Percentiles rank a stretch among this genome's conserved stretches.
These are phyloP conservation scores for Suhomyces chickasaworum DNA, from an alignment of 1,139 yeast species.

Conservation along the genomic window DNA sequence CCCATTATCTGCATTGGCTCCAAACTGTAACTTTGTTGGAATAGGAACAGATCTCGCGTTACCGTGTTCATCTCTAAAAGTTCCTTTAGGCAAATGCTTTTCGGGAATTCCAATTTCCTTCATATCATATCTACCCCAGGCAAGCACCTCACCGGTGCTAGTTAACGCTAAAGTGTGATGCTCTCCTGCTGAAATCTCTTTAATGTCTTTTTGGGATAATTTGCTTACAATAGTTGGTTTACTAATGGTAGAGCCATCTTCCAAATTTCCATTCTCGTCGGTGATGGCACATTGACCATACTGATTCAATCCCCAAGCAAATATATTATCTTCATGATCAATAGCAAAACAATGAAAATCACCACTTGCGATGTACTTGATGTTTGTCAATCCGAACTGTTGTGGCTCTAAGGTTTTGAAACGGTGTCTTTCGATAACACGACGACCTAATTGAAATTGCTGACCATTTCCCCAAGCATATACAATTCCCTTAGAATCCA, in stretches of 20 bases:
- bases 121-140: conserved; percentile 94
- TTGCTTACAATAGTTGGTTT: conserved; percentile 71
- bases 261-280: conserved; percentile 49
- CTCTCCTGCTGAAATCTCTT: conserved; percentile 84
- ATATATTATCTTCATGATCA: conserved; percentile 67
- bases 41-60: conserved; percentile 84
- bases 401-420: conserved; percentile 71
- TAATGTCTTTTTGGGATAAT: conserved; percentile 58
- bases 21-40: conserved; percentile 64
- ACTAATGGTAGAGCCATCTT: conserved; percentile 80
- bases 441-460: conserved; percentile 87
- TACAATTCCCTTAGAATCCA: conserved; percentile 83
- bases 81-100: conserved; percentile 60
- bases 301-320: conserved; percentile 94
- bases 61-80: conserved; percentile 78
- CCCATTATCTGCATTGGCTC: conserved; percentile 23
- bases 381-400: conserved; percentile 74
- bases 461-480: conserved; percentile 98
- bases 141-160: conserved; percentile 66
- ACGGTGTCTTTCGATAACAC: conserved; percentile 74
- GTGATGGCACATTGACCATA: conserved; percentile 94
- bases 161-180: conserved; percentile 86
- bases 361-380: conserved; percentile 84
- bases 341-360: conserved; percentile 96
- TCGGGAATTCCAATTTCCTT: conserved; percentile 82